Evolutionary conservation across 2,329 filamentous ascomycete species (phyloP).

Genomic region (Microsporum audouinii): DNA sequence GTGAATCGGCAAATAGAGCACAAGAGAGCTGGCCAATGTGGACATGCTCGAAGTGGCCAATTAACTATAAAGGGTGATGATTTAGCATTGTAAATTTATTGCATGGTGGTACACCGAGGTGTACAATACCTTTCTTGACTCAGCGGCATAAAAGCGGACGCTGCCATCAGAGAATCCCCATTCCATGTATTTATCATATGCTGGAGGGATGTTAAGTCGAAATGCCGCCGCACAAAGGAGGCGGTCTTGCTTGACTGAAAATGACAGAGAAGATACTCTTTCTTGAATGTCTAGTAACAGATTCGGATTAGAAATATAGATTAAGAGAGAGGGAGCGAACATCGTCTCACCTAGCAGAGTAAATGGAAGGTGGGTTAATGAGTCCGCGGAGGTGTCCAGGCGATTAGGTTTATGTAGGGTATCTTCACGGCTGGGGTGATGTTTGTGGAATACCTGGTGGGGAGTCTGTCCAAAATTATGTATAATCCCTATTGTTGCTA

Average conservation of each 20-base stretch:
- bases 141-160: slow-evolving; percentile 77
- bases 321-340: neutral
- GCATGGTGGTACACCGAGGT: neutral
- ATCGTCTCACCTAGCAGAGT: slow-evolving; percentile 52
- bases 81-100: neutral
- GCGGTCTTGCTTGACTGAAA: slow-evolving; percentile 67
- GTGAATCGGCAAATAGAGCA: slow-evolving; percentile 75
- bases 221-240: slow-evolving; percentile 75
- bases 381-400: slow-evolving; percentile 66
- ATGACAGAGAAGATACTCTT: slow-evolving; percentile 65
- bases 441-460: slow-evolving; percentile 77
- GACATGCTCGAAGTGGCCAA: slow-evolving; percentile 85
- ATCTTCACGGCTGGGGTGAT: slow-evolving; percentile 67
- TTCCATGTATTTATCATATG: slow-evolving; percentile 82
- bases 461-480: slow-evolving; percentile 98
- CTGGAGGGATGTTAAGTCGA: slow-evolving; percentile 72
- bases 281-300: slow-evolving; percentile 53
- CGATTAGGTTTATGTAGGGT: slow-evolving; percentile 52
- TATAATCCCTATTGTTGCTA: slow-evolving; percentile 88
- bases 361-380: slow-evolving; percentile 64
- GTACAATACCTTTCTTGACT: slow-evolving; percentile 56
- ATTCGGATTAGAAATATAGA: slow-evolving; percentile 7
- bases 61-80: slow-evolving; percentile 34
- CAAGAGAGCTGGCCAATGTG: slow-evolving; percentile 83
- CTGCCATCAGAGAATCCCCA: slow-evolving; percentile 94